Evolutionary conservation across 2,329 filamentous ascomycete species (phyloP), one percentile per base, ranked within the genome.

Genomic region (Pyricularia sp.): DNA sequence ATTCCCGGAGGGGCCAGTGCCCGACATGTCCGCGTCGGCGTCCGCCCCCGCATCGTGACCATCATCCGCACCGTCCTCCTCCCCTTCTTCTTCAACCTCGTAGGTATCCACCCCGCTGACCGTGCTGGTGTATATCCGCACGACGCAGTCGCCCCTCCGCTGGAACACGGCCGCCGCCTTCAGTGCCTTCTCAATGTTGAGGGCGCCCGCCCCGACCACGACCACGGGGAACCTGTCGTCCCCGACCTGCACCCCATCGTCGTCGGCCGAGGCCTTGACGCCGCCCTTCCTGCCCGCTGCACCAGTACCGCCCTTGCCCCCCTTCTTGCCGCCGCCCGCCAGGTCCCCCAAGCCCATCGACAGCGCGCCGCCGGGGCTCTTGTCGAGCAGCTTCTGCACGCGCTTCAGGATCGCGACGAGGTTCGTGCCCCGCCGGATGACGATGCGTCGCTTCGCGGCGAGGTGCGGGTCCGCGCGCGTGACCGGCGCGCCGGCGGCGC

Each of bases 321-420:
- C 66, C 55, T 84, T 78, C 66, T 86, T 77, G 69, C 84, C 78
- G 61, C 81, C 77, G 3, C 87, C 77, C 6, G 81, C 79, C 58
- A 81, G 73, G 64, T 81, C 79, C 72, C 81, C 82, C 59, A 80
- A 80, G 4, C 76, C 74, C 28, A 85, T 82, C 68, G 85, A 84
- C 2, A 85, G 76, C 14, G 77, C 75, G 20, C 78, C 76, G 26
- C 78, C 79, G 14, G 83, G 80, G 4, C 85, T 82, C 55, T 84
- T 81, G 64, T 85, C 81, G 4, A 93, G 86, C 1, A 88, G 83
- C 70, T 87, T 87, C 70, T 87, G 85, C 17, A 89, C 85, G 67
- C 90, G 88, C 73, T 87, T 88, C 14, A 92, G 83, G 4, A 86
- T 82, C 12, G 89, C 86, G 78, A 92, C 86, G 80, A 92, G 91